These are phyloP conservation scores for Hura crepitans DNA, from an alignment of 441 rosid genomes.

Conservation along the genomic window DNA sequence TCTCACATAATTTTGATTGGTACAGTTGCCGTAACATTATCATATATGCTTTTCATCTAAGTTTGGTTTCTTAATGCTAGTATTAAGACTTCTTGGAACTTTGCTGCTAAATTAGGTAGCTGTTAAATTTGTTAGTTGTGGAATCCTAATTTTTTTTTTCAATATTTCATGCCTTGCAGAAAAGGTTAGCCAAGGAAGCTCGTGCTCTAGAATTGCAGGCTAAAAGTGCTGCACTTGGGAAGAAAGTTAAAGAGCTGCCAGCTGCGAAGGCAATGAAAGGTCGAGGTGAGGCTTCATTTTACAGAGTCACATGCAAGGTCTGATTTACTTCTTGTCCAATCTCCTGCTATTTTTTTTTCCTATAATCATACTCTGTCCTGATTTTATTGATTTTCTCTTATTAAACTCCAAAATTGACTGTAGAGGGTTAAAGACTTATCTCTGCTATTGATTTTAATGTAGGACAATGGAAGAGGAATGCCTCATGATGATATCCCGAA, in stretches of 20 bases:
- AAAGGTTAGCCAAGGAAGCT: slow-evolving; percentile 89
- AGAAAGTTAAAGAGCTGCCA: slow-evolving; percentile 72
- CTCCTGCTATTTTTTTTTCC: slow-evolving; percentile 5
- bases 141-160: not conserved
- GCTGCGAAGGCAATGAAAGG: slow-evolving; percentile 61
- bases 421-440: slow-evolving; percentile 9
- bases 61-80: not conserved
- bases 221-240: slow-evolving; percentile 66
- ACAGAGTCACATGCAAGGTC: slow-evolving; percentile 96
- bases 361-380: too few species aligned
- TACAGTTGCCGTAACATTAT: slow-evolving; percentile 4
- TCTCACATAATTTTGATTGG: not conserved
- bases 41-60: not conserved
- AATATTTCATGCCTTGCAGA: slow-evolving; percentile 40
- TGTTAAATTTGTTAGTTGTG: slow-evolving; percentile 12
- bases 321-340: slow-evolving; percentile 24
- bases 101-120: not conserved
- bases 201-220: slow-evolving; percentile 79
- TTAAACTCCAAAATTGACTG: not conserved
- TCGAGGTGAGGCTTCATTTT: slow-evolving; percentile 92
- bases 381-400: slow-evolving; percentile 3
- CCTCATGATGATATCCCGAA: slow-evolving; percentile 99
- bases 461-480: slow-evolving; percentile 99
- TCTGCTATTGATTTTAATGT: slow-evolving; percentile 25
- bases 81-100: not conserved